phyloP scores from a whole-genome alignment of 2,329 filamentous ascomycete species.

The Hymenoscyphus linearis region DNA sequence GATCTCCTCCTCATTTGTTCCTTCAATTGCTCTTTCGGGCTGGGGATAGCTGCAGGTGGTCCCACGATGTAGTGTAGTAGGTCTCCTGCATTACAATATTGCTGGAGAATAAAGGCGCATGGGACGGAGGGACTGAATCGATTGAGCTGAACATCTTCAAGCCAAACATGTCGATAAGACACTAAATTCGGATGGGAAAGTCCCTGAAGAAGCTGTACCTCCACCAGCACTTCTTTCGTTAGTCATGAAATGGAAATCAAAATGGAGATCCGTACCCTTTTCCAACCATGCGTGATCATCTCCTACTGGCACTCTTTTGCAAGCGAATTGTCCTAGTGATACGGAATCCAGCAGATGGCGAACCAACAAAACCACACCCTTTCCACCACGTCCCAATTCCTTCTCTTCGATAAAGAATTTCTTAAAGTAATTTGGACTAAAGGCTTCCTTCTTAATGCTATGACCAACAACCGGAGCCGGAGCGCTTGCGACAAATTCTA shows the following conservation, averaged over 20 bases:
- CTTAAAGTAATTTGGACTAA: conserved; percentile 88
- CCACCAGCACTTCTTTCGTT: conserved; percentile 59
- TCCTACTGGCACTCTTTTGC: conserved; percentile 92
- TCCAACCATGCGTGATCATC: conserved; percentile 94
- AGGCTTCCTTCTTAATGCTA: conserved; percentile 79
- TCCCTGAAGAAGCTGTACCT: conserved; percentile 88
- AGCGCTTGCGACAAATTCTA: conserved; percentile 50
- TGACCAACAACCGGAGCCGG: conserved; percentile 44
- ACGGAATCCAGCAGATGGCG: conserved; percentile 88
- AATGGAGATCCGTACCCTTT: conserved; percentile 44
- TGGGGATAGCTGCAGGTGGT: conserved; percentile 51
- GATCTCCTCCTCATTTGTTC: conserved; percentile 79
- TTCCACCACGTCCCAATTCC: conserved; percentile 82
- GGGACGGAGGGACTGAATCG: conserved; percentile 87
- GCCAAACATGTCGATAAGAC: conserved; percentile 94
- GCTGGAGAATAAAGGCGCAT: conserved; percentile 93
- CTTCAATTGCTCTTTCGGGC: conserved; percentile 80
- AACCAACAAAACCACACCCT: conserved; percentile 92
- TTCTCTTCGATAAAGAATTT: conserved; percentile 88
- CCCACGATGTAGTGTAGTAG: conserved; percentile 82
- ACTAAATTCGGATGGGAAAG: conserved; percentile 93
- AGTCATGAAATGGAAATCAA: conserved; percentile 6
- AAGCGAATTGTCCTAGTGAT: conserved; percentile 84
- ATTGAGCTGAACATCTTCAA: conserved; percentile 80
- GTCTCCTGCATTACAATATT: conserved; percentile 94